Base-by-base conservation (phyloP, 225 moss, liverwort and hornwort species). In the Ulota crispa region DNA sequence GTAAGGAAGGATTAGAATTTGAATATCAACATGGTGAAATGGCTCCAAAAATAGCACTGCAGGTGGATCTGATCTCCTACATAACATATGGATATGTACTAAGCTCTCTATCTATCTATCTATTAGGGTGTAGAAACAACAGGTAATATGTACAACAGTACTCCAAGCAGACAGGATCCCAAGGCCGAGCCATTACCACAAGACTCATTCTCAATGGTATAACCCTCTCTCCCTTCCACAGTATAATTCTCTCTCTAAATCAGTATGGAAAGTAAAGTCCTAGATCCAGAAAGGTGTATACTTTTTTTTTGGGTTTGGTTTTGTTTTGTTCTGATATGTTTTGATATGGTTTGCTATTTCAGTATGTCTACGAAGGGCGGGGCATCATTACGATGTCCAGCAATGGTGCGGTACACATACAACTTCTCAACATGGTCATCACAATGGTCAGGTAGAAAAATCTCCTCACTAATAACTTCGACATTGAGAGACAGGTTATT, bases 121-220 rank as follows among this genome's bases (percentile, higher is more conserved):
- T 85, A 87, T 77, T 80, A 78, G 80, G 79, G 78, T 70, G 80
- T 68, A 85, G 80, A 63, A 82, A 83, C 75, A 78, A 75, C 75
- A 81, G 76, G 88, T 87, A 87, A 78, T 87, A 85, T 90, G 85
- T 90, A 90, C 90, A 90, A 90, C 90, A 90, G 78, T 73, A 79
- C 79, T 80, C 78, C 70, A 85, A 63, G 82, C 73, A 87, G 84
- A 28, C 39, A 9, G n/a, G n/a, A n/a, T n/a, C n/a, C n/a, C n/a
- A n/a, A n/a, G n/a, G n/a, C n/a, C n/a, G n/a, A n/a, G n/a, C n/a
- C n/a, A n/a, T n/a, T n/a, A n/a, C n/a, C n/a, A n/a, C n/a, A n/a
- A n/a, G n/a, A 39, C 39, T 39, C 39, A 39, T 39, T 9, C 77
- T 75, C 72, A 39, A 55, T 78, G 32, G 72, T 42, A 37, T 42